Evolutionary conservation across 495 filamentous ascomycete species (phyloP).

Genomic region (Chaetomium fimeti): DNA sequence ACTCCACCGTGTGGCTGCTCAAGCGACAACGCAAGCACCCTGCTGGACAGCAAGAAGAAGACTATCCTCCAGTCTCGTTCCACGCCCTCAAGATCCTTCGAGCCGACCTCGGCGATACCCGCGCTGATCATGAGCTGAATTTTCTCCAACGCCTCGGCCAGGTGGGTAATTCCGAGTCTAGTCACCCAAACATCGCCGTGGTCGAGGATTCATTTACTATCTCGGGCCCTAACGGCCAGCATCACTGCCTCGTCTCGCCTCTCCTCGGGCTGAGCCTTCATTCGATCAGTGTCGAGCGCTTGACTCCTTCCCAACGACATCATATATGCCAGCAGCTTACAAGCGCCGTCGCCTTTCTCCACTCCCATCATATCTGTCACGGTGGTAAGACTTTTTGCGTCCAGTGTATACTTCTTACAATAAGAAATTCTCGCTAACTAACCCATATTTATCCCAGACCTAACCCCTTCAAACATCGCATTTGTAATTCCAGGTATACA

Average conservation of each 20-base stretch:
- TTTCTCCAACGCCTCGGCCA: slow-evolving; percentile 15
- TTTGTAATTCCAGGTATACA: not conserved
- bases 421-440: not conserved
- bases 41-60: not conserved
- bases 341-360: slow-evolving; percentile 15
- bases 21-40: slow-evolving; percentile 11
- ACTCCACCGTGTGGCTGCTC: slow-evolving; percentile 12
- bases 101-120: not conserved
- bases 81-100: slow-evolving; percentile 13
- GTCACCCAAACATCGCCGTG: slow-evolving; percentile 12
- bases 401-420: not conserved
- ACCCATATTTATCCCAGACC: not conserved
- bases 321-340: slow-evolving; percentile 7
- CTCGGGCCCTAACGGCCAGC: slow-evolving; percentile 13
- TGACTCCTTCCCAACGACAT: slow-evolving; percentile 12
- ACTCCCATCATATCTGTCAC: slow-evolving; percentile 12
- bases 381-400: not conserved
- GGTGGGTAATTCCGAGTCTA: slow-evolving; percentile 6
- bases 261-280: not conserved
- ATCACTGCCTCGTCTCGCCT: slow-evolving; percentile 8
- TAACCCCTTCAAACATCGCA: slow-evolving; percentile 9
- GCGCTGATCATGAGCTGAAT: not conserved
- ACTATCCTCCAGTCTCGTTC: too few species aligned
- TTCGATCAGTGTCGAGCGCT: not conserved
- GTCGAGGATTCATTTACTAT: slow-evolving; percentile 14